Evolutionary conservation across 75 land plant genomes (phyloP).

Genomic region (Sequoia sempervirens): DNA sequence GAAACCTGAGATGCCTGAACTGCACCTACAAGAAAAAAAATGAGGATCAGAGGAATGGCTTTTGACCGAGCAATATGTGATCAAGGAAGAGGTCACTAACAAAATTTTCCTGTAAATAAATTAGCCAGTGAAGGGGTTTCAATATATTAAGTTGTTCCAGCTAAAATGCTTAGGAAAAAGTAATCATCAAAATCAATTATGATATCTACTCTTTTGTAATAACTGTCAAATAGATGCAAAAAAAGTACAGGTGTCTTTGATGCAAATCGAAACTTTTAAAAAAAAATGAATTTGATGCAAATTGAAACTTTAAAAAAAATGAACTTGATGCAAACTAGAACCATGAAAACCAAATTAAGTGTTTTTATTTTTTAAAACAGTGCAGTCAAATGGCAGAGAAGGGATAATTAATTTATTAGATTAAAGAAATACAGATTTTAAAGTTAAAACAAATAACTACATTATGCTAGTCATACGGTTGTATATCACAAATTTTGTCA

Average conservation of each 20-base stretch:
- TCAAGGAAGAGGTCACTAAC: not conserved
- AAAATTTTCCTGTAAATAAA: not conserved
- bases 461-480: not conserved
- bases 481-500: not conserved
- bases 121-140: not conserved
- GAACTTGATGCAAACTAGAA: not conserved
- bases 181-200: not conserved
- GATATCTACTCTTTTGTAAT: not conserved
- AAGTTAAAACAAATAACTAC: not conserved
- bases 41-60: not conserved
- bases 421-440: not conserved
- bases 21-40: not conserved
- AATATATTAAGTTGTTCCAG: not conserved
- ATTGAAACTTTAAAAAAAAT: not conserved
- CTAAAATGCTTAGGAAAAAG: not conserved
- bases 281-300: too few species aligned
- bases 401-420: not conserved
- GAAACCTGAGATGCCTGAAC: slow-evolving; percentile 6
- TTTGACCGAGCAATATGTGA: not conserved
- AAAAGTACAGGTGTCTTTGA: not conserved
- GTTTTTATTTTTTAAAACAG: not conserved
- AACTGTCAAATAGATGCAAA: not conserved
- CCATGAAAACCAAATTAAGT: not conserved
- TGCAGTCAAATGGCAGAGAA: not conserved
- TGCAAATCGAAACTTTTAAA: too few species aligned